These are phyloP conservation scores for Linum trigynum DNA, from an alignment of 345 rosid species.

Conservation along the genomic window DNA sequence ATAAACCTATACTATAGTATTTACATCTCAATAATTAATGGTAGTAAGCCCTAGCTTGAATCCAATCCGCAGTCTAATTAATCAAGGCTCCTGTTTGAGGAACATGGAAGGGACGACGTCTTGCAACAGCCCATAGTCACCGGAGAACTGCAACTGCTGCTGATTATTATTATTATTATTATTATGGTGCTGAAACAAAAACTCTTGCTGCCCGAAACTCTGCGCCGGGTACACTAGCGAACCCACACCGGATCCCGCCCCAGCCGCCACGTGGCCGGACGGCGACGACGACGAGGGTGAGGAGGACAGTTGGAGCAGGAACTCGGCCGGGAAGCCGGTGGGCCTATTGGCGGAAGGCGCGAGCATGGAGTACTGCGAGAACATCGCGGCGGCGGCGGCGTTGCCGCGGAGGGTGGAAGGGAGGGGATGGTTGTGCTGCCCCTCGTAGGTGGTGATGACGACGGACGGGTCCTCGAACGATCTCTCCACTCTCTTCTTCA, in stretches of 20 bases:
- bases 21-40: neutral
- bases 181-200: too few species aligned
- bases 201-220: neutral
- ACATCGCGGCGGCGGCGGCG: slow-evolving; percentile 20
- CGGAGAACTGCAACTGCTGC: neutral
- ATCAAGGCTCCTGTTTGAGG: slow-evolving; percentile 1
- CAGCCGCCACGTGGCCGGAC: too few species aligned
- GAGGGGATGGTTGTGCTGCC: slow-evolving; percentile 72
- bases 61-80: neutral
- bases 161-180: too few species aligned
- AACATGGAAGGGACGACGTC: slow-evolving; percentile 7
- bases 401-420: slow-evolving; percentile 66
- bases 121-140: slow-evolving; percentile 3
- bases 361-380: neutral
- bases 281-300: neutral
- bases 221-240: neutral
- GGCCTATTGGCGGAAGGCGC: neutral
- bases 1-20: too few species aligned
- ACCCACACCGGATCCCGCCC: too few species aligned
- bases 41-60: neutral
- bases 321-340: slow-evolving; percentile 1
- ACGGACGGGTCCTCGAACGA: slow-evolving; percentile 79
- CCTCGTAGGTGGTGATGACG: slow-evolving; percentile 85
- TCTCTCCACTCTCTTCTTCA: slow-evolving; percentile 88
- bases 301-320: neutral